A percentile compares a stretch with the other conserved stretches of the same genome.
phyloP scores from a whole-genome alignment of 768 basidiomycete species.

The Leccinum rimulosum region DNA sequence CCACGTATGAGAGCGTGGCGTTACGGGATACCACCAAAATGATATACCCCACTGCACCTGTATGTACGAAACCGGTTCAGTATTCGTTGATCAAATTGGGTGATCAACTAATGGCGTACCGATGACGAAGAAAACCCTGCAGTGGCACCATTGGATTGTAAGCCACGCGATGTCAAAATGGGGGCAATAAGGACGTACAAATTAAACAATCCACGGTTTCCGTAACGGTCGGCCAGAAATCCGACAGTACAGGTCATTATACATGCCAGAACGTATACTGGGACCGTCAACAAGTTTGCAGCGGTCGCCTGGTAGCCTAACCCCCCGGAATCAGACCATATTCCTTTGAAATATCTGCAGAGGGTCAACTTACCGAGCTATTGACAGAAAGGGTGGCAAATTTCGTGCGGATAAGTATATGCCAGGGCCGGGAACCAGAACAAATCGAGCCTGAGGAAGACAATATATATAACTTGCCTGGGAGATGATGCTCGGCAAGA shows the following conservation, averaged over 20 bases:
- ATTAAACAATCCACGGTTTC: constrained; percentile 61
- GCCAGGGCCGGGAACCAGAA: not conserved
- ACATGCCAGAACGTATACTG: constrained; percentile 71
- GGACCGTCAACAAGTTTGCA: constrained; percentile 76
- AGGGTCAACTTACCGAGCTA: constrained; percentile 38
- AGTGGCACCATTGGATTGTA: not conserved
- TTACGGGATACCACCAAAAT: constrained; percentile 63
- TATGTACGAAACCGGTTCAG: not conserved
- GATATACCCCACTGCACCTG: constrained; percentile 63
- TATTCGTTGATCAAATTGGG: not conserved
- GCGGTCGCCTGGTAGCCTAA: constrained; percentile 64
- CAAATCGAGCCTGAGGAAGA: not conserved
- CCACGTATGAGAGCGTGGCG: constrained; percentile 67
- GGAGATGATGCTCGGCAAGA: constrained; percentile 77
- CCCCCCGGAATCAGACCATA: not conserved
- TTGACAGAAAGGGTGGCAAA: not conserved
- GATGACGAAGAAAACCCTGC: constrained; percentile 26
- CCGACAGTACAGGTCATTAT: constrained; percentile 64
- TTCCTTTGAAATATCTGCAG: not conserved
- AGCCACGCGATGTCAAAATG: not conserved
- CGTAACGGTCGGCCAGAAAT: constrained; percentile 58
- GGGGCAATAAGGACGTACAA: constrained; percentile 41
- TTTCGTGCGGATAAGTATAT: not conserved
- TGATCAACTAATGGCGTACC: constrained; percentile 17
- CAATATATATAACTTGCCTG: constrained; percentile 40